Base-by-base conservation (phyloP, 352 stramenopile species). In the Albugo candida region DNA sequence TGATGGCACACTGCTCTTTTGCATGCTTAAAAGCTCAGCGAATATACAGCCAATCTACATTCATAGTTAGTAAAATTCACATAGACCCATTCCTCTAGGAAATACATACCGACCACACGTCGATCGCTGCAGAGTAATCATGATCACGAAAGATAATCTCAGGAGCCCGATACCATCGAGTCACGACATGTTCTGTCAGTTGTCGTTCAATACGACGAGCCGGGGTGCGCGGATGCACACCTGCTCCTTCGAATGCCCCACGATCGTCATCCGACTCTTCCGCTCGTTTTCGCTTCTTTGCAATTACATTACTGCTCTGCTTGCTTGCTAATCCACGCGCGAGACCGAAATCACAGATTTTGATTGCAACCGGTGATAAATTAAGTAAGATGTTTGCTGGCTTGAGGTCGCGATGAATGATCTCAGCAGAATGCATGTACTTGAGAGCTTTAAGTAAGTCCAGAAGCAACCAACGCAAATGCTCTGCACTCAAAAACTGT, bases 141-240 rank as follows among this genome's bases (percentile, higher is more conserved):
- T 91, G 77, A 36, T 91, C 77, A 0, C 77, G 71, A 48, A 97
- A 88, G 54, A 96, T 96, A 52, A 97, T 91, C 56, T 97, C 88
- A 2, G 88, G 88, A 1, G 85, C 81, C n/a, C 89, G 78, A 54
- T 97, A 97, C 88, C 88, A 97, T 11, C 89, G 70, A 11, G 88
- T 97, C 4, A 97, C 86, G 2, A 97, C 89, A 51, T 97, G 89
- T 52, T 96, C 85, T 27, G 89, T 97, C 20, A 97, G 68, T 56
- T 96, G 83, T 10, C 85, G 82, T 50, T 93, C 69, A 36, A 91
- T 87, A 6, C 73, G 70, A 43, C 82, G 81, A 8, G 65, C 65
- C 13, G 74, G 74, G 1, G 74, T 87, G 19, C 74, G 71, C 14
- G 74, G 74, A 51, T 87, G 74, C 6, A 87, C 65, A 11, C 72